Percentiles rank a stretch among this genome's conserved stretches.
phyloP scores from a whole-genome alignment of 202 grass and related monocot genomes.

The Elaeis oleifera region DNA sequence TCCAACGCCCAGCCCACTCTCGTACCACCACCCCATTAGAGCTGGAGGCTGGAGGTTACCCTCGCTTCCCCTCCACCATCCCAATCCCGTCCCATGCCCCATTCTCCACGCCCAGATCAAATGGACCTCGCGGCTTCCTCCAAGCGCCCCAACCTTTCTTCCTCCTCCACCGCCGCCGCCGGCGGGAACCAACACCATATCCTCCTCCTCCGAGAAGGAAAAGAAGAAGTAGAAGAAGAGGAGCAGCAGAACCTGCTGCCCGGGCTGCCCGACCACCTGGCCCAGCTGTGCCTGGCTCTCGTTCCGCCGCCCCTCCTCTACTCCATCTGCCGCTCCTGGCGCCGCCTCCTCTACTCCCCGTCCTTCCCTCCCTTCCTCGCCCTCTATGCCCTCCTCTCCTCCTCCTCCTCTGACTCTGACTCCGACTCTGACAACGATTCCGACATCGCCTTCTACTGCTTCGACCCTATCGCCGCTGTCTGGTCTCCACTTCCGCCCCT shows the following conservation, averaged over 20 bases:
- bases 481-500: constrained; percentile 11
- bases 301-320: constrained; percentile 44
- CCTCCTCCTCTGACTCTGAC: background rate
- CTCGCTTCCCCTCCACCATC: no score
- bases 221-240: background rate
- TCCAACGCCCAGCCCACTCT: no score
- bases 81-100: no score
- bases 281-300: constrained; percentile 47
- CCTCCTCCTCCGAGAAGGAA: no score
- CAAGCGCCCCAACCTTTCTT: no score
- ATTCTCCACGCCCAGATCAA: no score
- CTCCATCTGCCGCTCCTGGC: constrained; percentile 61
- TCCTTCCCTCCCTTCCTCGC: constrained; percentile 50
- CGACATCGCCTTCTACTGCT: constrained; percentile 39
- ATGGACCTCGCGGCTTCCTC: no score
- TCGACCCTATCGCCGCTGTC: constrained; percentile 33
- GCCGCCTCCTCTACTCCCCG: constrained; percentile 50
- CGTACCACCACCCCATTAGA: no score
- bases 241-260: constrained; percentile 38
- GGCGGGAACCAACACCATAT: no score
- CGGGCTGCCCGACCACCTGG: constrained; percentile 75
- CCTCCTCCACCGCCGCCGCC: no score
- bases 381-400: constrained; percentile 47
- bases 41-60: no score
- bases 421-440: background rate